Percentiles rank a stretch among this genome's conserved stretches.
Conservation (phyloP, 1,284 basidiomycete genomes). For the Trametes sp. region DNA sequence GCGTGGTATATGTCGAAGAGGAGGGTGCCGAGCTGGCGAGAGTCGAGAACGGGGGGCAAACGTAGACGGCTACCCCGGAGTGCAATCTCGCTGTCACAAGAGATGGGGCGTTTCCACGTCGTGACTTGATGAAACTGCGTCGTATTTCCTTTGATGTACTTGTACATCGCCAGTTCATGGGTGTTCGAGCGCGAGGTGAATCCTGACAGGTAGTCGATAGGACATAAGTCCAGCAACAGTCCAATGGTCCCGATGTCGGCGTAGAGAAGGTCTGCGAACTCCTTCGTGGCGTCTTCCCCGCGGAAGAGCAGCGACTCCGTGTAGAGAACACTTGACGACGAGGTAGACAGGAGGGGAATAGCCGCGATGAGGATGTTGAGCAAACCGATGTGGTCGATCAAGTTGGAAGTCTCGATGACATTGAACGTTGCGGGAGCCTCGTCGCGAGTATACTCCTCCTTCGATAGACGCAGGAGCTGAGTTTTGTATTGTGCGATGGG, state of each 20-base stretch:
- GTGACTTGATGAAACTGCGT: slow-evolving; percentile 54
- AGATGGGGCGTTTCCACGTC: slow-evolving; percentile 50
- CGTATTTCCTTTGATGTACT: slow-evolving; percentile 30
- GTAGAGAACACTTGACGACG: slow-evolving; percentile 39
- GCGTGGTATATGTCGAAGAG: slow-evolving; percentile 55
- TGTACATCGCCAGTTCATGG: slow-evolving; percentile 37
- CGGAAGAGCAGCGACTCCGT: slow-evolving; percentile 51
- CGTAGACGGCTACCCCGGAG: slow-evolving; percentile 1
- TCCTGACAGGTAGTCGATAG: slow-evolving; percentile 49
- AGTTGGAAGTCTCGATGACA: slow-evolving; percentile 34
- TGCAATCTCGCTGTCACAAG: slow-evolving; percentile 37
- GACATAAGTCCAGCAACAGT: slow-evolving; percentile 52
- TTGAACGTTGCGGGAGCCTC: slow-evolving; percentile 27
- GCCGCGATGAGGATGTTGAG: slow-evolving; percentile 21
- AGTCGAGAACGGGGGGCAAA: slow-evolving; percentile 37
- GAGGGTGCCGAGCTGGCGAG: slow-evolving; percentile 47
- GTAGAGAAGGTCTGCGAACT: slow-evolving; percentile 43
- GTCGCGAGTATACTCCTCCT: slow-evolving; percentile 16
- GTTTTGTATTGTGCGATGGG: slow-evolving; percentile 20
- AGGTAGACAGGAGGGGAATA: slow-evolving; percentile 19
- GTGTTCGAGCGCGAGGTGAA: slow-evolving; percentile 53
- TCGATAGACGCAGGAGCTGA: slow-evolving; percentile 9
- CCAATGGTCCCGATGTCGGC: slow-evolving; percentile 46
- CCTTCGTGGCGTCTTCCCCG: slow-evolving; percentile 38
- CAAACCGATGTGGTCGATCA: slow-evolving; percentile 29